Base-by-base conservation (phyloP, 164 flowering plant genomes). In the Sextonia rubra region DNA sequence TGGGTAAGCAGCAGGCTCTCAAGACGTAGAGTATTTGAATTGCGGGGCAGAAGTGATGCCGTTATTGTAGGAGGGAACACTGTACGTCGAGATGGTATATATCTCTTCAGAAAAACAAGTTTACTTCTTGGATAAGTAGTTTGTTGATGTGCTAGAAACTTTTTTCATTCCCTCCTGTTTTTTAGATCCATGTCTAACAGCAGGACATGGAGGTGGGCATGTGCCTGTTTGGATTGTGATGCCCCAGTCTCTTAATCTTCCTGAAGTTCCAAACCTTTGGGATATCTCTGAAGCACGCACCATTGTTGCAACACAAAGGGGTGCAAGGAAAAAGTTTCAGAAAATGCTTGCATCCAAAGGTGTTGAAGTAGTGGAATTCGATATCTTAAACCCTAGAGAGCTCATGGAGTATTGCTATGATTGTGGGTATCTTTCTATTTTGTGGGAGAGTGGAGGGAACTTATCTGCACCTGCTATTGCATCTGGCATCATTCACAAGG, bases 371-470 rank as follows among this genome's bases (percentile, higher is more conserved):
- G 91, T 95, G 71, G 99, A 95, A 78, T 93, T 95, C 84, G 98
- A 95, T 72, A 88, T 91, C 69, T 74, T 93, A 78, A 91, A 91
- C 70, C 89, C 96, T 22, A 81, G 89, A 77, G 94, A 87, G 64
- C 87, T 95, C 32, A 90, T 89, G 95, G 97, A 88, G 58, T 91
- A 93, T 78, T 88, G 93, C 79, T 85, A 91, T 77, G 92, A 91
- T 67, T 91, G 97, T 76, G 97, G 97, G 17, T 92, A 88, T 78
- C 92, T 94, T 79, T 89, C 94, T 44, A 79, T 90, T 77, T 79
- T 94, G 74, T 93, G 98, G 98, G 98, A 93, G 76, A 93, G 97
- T 82, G 99, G 99, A 73, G 99, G 99, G 67, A 76, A 89, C 64
- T 77, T 95, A 68, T 86, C 97, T 78, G 98, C 99, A n/a, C 83